Percentiles rank a stretch among this genome's conserved stretches.
Conservation (phyloP, 2,329 filamentous ascomycete species). For the Tothia fuscella region DNA sequence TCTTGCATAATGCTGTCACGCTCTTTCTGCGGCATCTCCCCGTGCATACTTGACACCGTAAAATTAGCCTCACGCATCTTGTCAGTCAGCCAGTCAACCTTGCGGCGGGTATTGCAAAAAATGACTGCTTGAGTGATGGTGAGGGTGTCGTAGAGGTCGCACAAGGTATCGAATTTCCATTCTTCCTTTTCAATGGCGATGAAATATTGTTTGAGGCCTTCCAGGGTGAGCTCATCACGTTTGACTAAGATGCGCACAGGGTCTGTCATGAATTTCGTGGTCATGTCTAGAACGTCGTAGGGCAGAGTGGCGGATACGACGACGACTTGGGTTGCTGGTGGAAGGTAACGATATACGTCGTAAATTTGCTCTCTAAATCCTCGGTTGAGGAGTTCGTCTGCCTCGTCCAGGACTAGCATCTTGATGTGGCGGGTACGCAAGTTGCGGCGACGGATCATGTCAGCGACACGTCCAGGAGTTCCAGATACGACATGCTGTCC, state of each 20-base stretch:
- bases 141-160: constrained; percentile 95
- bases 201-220: constrained; percentile 97
- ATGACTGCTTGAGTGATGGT: constrained; percentile 99
- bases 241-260: constrained; percentile 94
- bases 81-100: constrained; percentile 98
- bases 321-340: constrained; percentile 94
- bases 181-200: constrained; percentile 99
- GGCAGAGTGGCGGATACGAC: constrained; percentile 93
- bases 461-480: constrained; percentile 89
- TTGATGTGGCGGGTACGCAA: constrained; percentile 65
- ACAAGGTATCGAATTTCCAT: constrained; percentile 98
- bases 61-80: constrained; percentile 99
- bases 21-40: constrained; percentile 97
- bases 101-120: constrained; percentile 97
- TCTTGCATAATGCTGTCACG: constrained; percentile 99
- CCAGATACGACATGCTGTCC: constrained; percentile 96
- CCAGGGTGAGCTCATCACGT: constrained; percentile 94
- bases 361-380: constrained; percentile 98
- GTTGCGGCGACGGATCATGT: constrained; percentile 67
- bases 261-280: constrained; percentile 99
- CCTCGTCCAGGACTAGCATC: constrained; percentile 67
- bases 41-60: constrained; percentile 97
- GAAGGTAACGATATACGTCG: constrained; percentile 94
- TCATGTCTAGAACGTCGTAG: constrained; percentile 98
- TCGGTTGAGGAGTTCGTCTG: constrained; percentile 73